Base-by-base conservation (phyloP, 1,284 basidiomycete species). In the Nidula niveotomentosa region DNA sequence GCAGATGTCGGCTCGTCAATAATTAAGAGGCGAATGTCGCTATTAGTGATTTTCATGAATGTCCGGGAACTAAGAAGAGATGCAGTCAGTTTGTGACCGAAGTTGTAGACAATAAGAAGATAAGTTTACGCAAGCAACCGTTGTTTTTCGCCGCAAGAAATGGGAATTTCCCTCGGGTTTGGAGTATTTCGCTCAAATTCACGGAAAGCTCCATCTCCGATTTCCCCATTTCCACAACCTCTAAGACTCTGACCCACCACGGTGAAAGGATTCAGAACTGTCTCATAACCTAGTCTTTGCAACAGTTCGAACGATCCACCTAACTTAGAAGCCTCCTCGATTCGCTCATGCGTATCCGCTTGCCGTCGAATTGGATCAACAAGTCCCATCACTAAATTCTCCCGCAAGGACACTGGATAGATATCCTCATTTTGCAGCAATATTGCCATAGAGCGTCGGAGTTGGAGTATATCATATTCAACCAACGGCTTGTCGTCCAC, bases 111-210 rank as follows among this genome's bases (percentile, higher is more conserved):
- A 30, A 30, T 30, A 30, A 30, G 30, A 3, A 5, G 30, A 5
- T 30, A 30, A 15, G 69, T 78, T 53, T 60, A 80, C 79, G 71
- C 71, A n/a, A 76, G 67, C 8, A 82, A 58, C 8, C 74, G 69
- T 55, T 81, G 80, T 50, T 65, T 68, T 59, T 80, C 74, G 4
- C 73, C 76, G 8, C 60, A 66, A 6, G 69, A 65, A 23, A 71
- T 45, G 9, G 23, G 8, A 41, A 60, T 58, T 23, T 35, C 51
- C 15, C 45, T 53, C n/a, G 49, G 48, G n/a, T 36, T 53, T 3
- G 58, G 58, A 0, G 56, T 58, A 53, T 64, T 53, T 9, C 37
- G 48, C 9, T 61, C 57, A 9, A 68, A 49, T 23, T 68, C 67
- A 0, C 56, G 46, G n/a, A 66, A 23, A 3, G 68, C 64, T 7